Base-by-base conservation (phyloP, 495 filamentous ascomycete species). In the Talaromyces borbonicus region DNA sequence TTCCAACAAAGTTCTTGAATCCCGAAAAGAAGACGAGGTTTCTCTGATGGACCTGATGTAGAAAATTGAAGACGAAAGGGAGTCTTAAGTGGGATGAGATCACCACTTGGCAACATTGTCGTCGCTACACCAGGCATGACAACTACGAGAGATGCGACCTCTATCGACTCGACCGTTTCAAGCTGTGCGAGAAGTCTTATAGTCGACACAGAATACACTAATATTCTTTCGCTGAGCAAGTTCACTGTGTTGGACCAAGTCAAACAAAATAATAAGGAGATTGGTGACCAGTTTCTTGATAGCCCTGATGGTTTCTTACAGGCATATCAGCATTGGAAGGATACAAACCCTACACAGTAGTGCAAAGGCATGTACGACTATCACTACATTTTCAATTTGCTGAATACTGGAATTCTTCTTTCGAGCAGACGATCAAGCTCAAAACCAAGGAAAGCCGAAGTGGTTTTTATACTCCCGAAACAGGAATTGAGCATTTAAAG, bases 391-490 rank as follows among this genome's bases (percentile, higher is more conserved):
- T 41, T 0, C 38, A n/a, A 23, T 41, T 41, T 24, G 38, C 38
- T 26, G 38, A 41, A 24, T 41, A 41, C 38, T 26, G 25, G 1
- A 41, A 25, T 41, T 41, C 38, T 25, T 41, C 38, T 41, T 41
- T 41, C 38, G 20, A 41, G 38, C 19, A 41, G 38, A 41, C 19
- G 20, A 40, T 40, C 37, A 40, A 40, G 37, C 37, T 40, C 37
- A 15, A 40, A 40, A 40, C 20, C 24, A 40, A 40, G 37, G 24
- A n/a, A 40, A 40, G 37, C 37, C 24, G 37, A 40, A 22, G 18
- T 20, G 22, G 7, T 16, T 25, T 16, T 40, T 8, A 40, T 22
- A 40, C 37, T 40, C 37, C 15, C 37, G 37, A 40, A 1, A 40
- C 18, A 40, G 22, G 37, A 11, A 40, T 8, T 40, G 37, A 40